Evolutionary conservation across 176 grass and related monocot species (phyloP).

Genomic region (Ensete ventricosum): DNA sequence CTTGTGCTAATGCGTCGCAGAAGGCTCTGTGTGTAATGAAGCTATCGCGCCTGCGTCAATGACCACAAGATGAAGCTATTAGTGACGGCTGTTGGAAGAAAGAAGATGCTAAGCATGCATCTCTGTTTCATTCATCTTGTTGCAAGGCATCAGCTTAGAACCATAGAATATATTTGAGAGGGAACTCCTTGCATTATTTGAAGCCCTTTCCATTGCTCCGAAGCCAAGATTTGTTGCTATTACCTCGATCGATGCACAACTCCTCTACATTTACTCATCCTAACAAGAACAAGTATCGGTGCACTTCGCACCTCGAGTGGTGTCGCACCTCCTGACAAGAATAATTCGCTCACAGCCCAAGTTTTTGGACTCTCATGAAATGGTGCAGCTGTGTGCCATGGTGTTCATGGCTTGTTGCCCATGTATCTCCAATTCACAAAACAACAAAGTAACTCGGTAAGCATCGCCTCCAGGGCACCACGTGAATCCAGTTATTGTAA

Average conservation of each 20-base stretch:
- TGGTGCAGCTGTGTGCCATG: slow-evolving; percentile 1
- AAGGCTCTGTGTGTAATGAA: slow-evolving; percentile 22
- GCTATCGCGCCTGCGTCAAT: slow-evolving; percentile 16
- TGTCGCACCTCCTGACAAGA: not conserved
- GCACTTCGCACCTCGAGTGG: too few species aligned
- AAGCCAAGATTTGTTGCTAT: too few species aligned
- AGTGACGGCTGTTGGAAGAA: not conserved
- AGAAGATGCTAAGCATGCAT: not conserved
- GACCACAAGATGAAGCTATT: not conserved
- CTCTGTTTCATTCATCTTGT: too few species aligned
- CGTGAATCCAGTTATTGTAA: slow-evolving; percentile 14
- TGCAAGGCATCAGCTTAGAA: too few species aligned
- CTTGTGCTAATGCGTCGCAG: slow-evolving; percentile 21
- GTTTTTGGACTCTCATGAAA: not conserved
- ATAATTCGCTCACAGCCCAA: not conserved
- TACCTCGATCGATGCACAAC: too few species aligned
- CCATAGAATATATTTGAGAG: too few species aligned
- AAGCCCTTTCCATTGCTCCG: too few species aligned
- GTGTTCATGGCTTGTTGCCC: not conserved
- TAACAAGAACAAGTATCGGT: too few species aligned
- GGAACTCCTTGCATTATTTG: too few species aligned
- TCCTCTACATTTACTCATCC: too few species aligned
- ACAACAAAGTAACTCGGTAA: slow-evolving; percentile 2
- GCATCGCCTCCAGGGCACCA: not conserved
- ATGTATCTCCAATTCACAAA: not conserved